Base-by-base conservation (phyloP, 1,139 yeast genomes). In the Arxiozyma slooffiae region DNA sequence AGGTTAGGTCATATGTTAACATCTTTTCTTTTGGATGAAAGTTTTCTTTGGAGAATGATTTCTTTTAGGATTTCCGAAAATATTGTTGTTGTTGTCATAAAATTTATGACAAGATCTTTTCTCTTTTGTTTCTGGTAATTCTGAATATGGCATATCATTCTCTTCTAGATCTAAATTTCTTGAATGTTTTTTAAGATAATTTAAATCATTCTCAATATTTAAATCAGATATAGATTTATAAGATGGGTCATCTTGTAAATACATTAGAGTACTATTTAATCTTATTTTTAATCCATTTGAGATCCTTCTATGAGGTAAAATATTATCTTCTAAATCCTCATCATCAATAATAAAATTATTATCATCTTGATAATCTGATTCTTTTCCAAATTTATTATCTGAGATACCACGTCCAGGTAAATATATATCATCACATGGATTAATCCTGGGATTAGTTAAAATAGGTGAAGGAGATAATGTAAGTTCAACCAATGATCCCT, bases 251-350 rank as follows among this genome's bases (percentile, higher is more conserved):
- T 67, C 61, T 50, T 73, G 75, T 44, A 73, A 64, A 57, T 73
- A 74, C 39, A 73, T 64, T 56, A 72, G 63, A 14, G 78, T 78
- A 59, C 69, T 71, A 48, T 75, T 70, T 22, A 74, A 61, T 44
- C 78, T 62, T 11, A 76, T 71, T 52, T 69, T 68, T 40, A 74
- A 62, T 49, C 69, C 69, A 18, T 68, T 60, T 1, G 77, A 71
- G 30, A 73, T 66, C 51, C 68, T 68, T 41, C 72, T 63, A 26
- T 71, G 66, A 21, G 71, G 71, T 49, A 59, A 61, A 7, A 60
- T 65, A 37, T 56, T 56, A 34, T 56, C 48, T 3, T 58, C 58
- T 14, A 64, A 58, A 2, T 42, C 24, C 21, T 30, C 11, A 36
- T 43, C 21, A 14, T 45, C 5, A 45, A 22, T 38, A 24, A n/a